Percentiles rank a stretch among this genome's conserved stretches.
Conservation (phyloP, 2,329 filamentous ascomycete genomes). For the Pseudogymnoascus sp. region DNA sequence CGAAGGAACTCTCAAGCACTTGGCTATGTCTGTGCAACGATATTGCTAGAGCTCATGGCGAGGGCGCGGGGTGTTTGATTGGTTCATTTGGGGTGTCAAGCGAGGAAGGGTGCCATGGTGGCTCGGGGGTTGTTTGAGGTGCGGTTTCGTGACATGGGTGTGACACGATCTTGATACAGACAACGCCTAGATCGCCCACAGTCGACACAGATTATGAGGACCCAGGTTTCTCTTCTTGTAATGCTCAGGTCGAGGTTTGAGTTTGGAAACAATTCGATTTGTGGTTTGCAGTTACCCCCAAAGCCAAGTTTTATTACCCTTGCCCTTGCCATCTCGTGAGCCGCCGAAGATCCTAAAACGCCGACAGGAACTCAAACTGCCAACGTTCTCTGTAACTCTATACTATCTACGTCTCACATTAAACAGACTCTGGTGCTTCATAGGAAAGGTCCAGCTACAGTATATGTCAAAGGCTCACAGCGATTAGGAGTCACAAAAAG, state of each 20-base stretch:
- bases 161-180: background rate
- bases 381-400: background rate
- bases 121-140: background rate
- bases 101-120: background rate
- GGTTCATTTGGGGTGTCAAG: background rate
- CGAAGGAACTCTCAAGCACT: background rate
- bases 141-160: constrained; percentile 5
- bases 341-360: background rate
- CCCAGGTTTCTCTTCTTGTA: background rate
- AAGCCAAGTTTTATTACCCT: background rate
- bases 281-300: background rate
- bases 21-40: constrained; percentile 4
- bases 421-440: background rate
- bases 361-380: background rate
- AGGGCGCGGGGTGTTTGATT: background rate
- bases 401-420: background rate
- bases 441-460: background rate
- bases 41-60: background rate
- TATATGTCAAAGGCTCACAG: background rate
- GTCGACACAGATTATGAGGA: background rate
- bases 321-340: background rate
- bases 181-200: background rate
- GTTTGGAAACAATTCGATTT: constrained; percentile 2
- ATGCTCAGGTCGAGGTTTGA: background rate
- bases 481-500: background rate